Evolutionary conservation across 306 rosid genomes (phyloP).

Genomic region (Prunus campanulata): DNA sequence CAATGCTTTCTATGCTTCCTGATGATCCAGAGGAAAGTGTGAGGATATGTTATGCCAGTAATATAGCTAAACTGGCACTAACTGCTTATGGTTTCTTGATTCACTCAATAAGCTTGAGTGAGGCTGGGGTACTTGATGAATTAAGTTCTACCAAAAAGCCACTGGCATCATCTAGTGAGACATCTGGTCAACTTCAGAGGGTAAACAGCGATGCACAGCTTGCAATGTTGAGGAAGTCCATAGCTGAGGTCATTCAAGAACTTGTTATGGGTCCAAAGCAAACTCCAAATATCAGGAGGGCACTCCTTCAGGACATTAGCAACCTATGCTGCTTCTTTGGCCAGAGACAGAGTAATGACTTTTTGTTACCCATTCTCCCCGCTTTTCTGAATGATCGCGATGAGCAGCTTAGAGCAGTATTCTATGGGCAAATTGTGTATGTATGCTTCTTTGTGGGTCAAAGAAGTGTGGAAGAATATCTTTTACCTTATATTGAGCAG

Average conservation of each 20-base stretch:
- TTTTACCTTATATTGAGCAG: constrained; percentile 95
- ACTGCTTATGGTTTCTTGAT: constrained; percentile 92
- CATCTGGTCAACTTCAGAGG: constrained; percentile 63
- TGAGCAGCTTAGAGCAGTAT: constrained; percentile 86
- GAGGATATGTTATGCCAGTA: constrained; percentile 94
- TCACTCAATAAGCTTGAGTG: constrained; percentile 90
- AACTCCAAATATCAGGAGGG: constrained; percentile 96
- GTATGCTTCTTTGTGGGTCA: constrained; percentile 97
- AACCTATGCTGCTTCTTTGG: constrained; percentile 94
- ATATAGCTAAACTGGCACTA: constrained; percentile 85
- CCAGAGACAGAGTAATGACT: constrained; percentile 92
- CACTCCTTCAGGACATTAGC: constrained; percentile 90
- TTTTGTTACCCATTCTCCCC: constrained; percentile 90
- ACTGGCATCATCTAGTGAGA: constrained; percentile 47
- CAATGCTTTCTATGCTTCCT: constrained; percentile 99
- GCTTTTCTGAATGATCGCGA: constrained; percentile 95
- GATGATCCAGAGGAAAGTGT: constrained; percentile 99
- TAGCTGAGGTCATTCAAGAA: constrained; percentile 96
- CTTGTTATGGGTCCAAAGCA: constrained; percentile 99
- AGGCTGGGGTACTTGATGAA: constrained; percentile 96
- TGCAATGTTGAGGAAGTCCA: constrained; percentile 78
- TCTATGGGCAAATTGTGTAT: constrained; percentile 88
- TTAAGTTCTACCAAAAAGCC: constrained; percentile 56
- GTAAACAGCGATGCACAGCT: constrained; percentile 69
- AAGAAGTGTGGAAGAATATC: constrained; percentile 98